Base-by-base conservation (phyloP, 2,329 filamentous ascomycete species). In the Acrodontium crateriforme region DNA sequence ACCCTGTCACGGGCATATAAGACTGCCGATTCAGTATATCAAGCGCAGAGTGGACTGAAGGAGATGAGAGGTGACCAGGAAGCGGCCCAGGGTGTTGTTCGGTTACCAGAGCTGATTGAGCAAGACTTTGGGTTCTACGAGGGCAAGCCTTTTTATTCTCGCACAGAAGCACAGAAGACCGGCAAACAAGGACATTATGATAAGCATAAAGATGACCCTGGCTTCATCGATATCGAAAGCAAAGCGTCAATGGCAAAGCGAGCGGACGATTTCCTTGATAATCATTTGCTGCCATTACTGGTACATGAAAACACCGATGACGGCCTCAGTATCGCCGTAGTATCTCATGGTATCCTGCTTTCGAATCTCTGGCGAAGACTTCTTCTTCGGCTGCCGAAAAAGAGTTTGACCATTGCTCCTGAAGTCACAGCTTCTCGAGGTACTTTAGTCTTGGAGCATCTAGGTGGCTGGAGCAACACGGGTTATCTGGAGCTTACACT, bases 261-360 rank as follows among this genome's bases (percentile, higher is more conserved):
- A 18, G 67, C 71, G 2, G 66, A 76, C 29, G 47, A 42, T 0
- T 93, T 93, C 40, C 53, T 93, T 13, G 61, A 74, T 31, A 51
- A 60, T 6, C 61, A 78, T 44, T 55, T 93, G 1, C 40, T 69
- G 4, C 74, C 74, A 7, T 35, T 78, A 3, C 33, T 77, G 10
- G 38, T 58, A 8, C 39, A 52, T 8, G 38, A 49, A 1, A 15
- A 16, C 7, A 12, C 18, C 19, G 33, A 43, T 7, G 21, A n/a
- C n/a, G 27, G 32, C 5, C 16, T 34, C 10, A 9, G 8, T 4
- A 58, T 83, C 9, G 74, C 72, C 2, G 56, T 92, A 9, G 78
- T 92, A 3, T 78, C 84, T 2, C 85, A 94, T 45, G 84, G 85
- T 10, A 75, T 92, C 35, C 72, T 92, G 21, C 65, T 93, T 2